Base-by-base conservation (phyloP, 1,284 basidiomycete species). In the Microstroma glucosiphilum region DNA sequence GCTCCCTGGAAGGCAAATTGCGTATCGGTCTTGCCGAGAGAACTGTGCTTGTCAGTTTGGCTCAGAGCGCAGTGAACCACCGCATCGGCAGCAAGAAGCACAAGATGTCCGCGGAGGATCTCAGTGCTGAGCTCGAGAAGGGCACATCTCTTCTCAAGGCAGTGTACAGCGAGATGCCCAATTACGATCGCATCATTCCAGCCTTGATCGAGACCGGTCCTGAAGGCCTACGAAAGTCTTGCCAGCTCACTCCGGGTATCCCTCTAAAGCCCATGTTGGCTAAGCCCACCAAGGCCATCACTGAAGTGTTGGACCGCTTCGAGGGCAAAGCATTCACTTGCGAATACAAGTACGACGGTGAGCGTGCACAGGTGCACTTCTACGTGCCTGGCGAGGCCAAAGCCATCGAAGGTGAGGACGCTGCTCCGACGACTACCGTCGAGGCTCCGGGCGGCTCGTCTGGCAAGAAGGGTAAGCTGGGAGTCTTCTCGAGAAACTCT, bases 291-390 rank as follows among this genome's bases (percentile, higher is more conserved):
- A 98, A 98, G 80, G 94, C 94, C 0, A 97, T 99, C 70, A 88
- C 89, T n/a, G 96, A 98, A 80, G 94, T 99, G 6, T 85, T 99
- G 21, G 94, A 99, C 81, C 84, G 93, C 57, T 99, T 98, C 75
- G 96, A 99, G 80, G 88, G 87, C 73, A 92, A 93, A 80, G 86
- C 85, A 56, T 98, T 99, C 79, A 97, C 96, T 4, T 98, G 94
- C 82, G 96, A 99, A 82, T 99, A 97, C 82, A 99, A 99, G 81
- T 99, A 99, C 75, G 96, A 99, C 71, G 96, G 96, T 9, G 96
- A 99, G 80, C 88, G 96, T 59, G 96, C 96, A 13, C 92, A 96
- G 60, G 70, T 79, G 11, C 76, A 78, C 61, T 68, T 69, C 8
- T 62, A 69, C 6, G 56, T 61, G 48, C 40, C 41, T 49, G 57